phyloP scores from a whole-genome alignment of 768 basidiomycete genomes.

The Suillus paluster region DNA sequence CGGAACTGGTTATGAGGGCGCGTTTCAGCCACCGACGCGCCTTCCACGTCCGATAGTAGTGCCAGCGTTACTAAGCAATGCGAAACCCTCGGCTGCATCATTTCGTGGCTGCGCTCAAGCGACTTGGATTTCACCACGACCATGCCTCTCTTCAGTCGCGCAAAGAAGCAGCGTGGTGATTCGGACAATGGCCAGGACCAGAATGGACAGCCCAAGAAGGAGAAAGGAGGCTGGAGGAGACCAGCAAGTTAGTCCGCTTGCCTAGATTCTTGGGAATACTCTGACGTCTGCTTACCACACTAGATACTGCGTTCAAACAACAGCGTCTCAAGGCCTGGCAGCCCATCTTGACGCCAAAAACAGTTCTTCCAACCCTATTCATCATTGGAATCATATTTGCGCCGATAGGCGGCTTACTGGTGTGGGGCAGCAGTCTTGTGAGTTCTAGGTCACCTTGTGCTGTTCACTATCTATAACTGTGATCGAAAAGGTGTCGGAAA shows the following conservation, averaged over 20 bases:
- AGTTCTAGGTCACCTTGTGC: constrained; percentile 20
- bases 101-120: constrained; percentile 12
- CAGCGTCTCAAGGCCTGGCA: constrained; percentile 99
- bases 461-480: constrained; percentile 4
- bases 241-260: constrained; percentile 70
- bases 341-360: constrained; percentile 97
- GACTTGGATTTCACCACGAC: constrained; percentile 20
- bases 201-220: constrained; percentile 64
- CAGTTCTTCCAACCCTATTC: constrained; percentile 95
- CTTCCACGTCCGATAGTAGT: neutral
- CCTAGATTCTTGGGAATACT: constrained; percentile 17
- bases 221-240: constrained; percentile 83
- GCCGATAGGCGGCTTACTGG: constrained; percentile 91
- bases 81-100: neutral
- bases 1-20: neutral
- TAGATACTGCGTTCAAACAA: constrained; percentile 99
- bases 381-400: constrained; percentile 94
- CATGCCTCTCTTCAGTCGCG: constrained; percentile 64
- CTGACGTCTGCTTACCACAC: constrained; percentile 10
- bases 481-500: constrained; percentile 76
- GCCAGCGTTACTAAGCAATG: constrained; percentile 3
- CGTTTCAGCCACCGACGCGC: constrained; percentile 10
- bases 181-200: constrained; percentile 43
- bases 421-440: constrained; percentile 85
- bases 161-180: constrained; percentile 43